These are phyloP conservation scores for Puya raimondii DNA, from an alignment of 176 grass and related monocot genomes.

Conservation along the genomic window DNA sequence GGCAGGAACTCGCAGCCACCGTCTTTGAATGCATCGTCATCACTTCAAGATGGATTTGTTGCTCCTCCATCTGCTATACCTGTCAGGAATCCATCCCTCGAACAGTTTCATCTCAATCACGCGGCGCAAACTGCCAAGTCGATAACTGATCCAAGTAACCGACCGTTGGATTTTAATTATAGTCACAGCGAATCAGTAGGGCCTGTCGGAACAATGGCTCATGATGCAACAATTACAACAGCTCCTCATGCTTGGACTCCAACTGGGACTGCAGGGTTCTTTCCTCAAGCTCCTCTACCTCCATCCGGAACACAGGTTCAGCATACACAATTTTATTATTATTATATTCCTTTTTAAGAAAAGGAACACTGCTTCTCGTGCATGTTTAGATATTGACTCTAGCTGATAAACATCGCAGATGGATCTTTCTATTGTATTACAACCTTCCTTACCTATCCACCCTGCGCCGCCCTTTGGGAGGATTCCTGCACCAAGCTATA, in stretches of 20 bases:
- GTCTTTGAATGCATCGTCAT: slow-evolving; percentile 17
- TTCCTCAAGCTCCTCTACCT: slow-evolving; percentile 35
- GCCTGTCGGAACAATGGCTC: slow-evolving; percentile 27
- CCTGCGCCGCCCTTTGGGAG: slow-evolving; percentile 43
- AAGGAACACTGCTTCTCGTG: neutral
- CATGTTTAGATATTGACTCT: slow-evolving; percentile 6
- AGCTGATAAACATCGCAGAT: slow-evolving; percentile 42
- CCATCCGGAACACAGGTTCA: slow-evolving; percentile 47
- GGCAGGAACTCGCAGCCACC: slow-evolving; percentile 34
- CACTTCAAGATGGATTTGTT: slow-evolving; percentile 65
- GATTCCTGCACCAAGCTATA: slow-evolving; percentile 40
- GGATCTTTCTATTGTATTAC: slow-evolving; percentile 37
- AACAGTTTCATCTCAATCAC: slow-evolving; percentile 24
- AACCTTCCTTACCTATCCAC: slow-evolving; percentile 19
- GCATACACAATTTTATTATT: neutral
- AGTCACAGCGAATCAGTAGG: slow-evolving; percentile 27
- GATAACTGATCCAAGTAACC: slow-evolving; percentile 44
- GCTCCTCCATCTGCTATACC: slow-evolving; percentile 23
- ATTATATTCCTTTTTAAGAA: too few relatives aligned
- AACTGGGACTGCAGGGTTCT: slow-evolving; percentile 46
- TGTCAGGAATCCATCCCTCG: slow-evolving; percentile 16
- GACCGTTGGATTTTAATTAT: slow-evolving; percentile 56
- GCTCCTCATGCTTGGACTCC: slow-evolving; percentile 56
- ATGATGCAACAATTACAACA: slow-evolving; percentile 33
- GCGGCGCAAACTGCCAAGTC: slow-evolving; percentile 22